Evolutionary conservation across 1,139 yeast genomes (phyloP), one percentile per base, ranked within the genome.

Genomic region (Taphrina confusa): DNA sequence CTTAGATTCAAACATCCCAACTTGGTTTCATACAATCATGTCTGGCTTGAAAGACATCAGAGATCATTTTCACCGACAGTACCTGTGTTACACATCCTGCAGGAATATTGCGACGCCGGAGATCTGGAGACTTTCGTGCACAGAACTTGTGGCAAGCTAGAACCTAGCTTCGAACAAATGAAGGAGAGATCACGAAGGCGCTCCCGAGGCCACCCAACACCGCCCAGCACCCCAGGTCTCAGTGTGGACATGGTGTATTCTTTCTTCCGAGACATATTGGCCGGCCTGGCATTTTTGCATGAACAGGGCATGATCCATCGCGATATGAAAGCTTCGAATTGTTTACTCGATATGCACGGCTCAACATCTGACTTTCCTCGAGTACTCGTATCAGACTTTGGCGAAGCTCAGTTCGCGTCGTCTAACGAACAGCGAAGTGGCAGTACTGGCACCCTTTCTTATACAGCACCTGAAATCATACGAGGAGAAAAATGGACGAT

Each of bases 91-190:
- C 90, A 82, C 67, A 85, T 89, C 14, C 73, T 89, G 23, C 94
- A 87, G 69, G 96, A 89, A 68, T 89, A 85, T 69, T 89, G 96
- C 70, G 85, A 82, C 58, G 96, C 95, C 11, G 96, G 96, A 0
- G 89, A 89, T 57, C 72, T 89, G 58, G 96, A 89, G 67, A 87
- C 82, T 61, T 78, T 85, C 66, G 78, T 87, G 4, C 57, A 57
- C 30, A 4, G 42, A 8, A 50, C 34, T 5, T 34, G 47, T 60
- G 60, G 58, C 23, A 36, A 34, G 40, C 37, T 52, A 18, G 62
- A 55, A 44, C 57, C 49, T 18, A 66, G 65, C 34, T 27, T 62
- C 11, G 56, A 58, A 34, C 64, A 33, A 62, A 63, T 59, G 23
- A 65, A 65, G 42, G 61, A 30, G 16, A 45, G 56, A 23, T 51